Evolutionary conservation across 2,329 filamentous ascomycete species (phyloP).

Genomic region (Lachnellula subtilissima): DNA sequence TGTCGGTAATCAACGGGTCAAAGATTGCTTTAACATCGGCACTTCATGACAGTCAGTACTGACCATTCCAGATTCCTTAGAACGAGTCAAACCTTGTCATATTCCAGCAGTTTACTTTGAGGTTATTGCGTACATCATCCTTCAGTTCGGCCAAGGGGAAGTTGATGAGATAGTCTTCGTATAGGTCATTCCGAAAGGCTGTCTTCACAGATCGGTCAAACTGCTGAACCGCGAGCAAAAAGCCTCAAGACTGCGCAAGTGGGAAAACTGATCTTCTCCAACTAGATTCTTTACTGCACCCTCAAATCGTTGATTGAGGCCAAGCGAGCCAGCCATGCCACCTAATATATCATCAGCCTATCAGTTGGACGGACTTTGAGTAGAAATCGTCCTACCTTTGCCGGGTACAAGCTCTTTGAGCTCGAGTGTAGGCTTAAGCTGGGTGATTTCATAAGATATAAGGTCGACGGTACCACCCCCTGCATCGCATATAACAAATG

Average conservation of each 20-base stretch:
- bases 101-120: constrained; percentile 17
- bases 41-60: constrained; percentile 10
- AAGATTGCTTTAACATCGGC: constrained; percentile 52
- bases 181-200: constrained; percentile 16
- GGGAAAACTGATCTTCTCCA: constrained; percentile 24
- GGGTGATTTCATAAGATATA: constrained; percentile 66
- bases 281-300: constrained; percentile 21
- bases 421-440: constrained; percentile 14
- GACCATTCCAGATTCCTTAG: no score
- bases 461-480: constrained; percentile 59
- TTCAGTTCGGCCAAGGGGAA: constrained; percentile 25
- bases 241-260: constrained; percentile 22
- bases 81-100: constrained; percentile 17
- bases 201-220: constrained; percentile 33
- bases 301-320: constrained; percentile 26
- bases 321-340: constrained; percentile 24
- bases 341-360: constrained; percentile 2
- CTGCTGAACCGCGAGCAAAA: constrained; percentile 26
- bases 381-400: constrained; percentile 6
- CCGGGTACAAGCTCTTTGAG: constrained; percentile 24
- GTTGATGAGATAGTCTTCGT: constrained; percentile 27
- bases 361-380: not conserved
- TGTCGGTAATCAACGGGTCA: constrained; percentile 37
- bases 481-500: constrained; percentile 45
- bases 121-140: constrained; percentile 20